Evolutionary conservation across 2,329 filamentous ascomycete genomes (phyloP), one percentile per base, ranked within the genome.

Genomic region (Sarocladium oryzae): DNA sequence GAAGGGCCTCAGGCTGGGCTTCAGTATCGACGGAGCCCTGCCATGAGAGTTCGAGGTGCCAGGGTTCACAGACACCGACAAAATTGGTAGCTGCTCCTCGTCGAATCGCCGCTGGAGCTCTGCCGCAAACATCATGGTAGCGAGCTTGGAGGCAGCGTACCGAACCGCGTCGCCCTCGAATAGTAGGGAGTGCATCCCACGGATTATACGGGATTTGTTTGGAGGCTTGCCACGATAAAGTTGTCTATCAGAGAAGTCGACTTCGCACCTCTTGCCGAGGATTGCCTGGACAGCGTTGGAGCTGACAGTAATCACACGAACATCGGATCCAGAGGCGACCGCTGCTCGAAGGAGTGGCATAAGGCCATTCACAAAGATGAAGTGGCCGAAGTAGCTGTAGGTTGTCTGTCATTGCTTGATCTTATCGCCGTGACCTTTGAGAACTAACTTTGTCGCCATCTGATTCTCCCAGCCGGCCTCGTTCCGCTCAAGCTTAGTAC

Each of bases 311-410:
- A 64, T 46, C 21, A 64, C 50, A 2, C 61, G 58, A 5, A 64
- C 61, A 35, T 64, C 61, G 2, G 61, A 49, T 4, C 40, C 38
- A 1, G 49, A 28, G 7, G 53, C 20, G 1, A 57, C 50, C 2
- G 62, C 58, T 4, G 54, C 52, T 9, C 60, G 58, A 5, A 66
- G 55, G 6, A 62, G 54, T 1, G 63, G 61, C 1, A 67, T 50
- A 0, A 64, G 16, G 26, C 56, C 50, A n/a, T 62, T 60, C 6
- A 56, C 60, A 24, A 64, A 51, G 2, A 60, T 43, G 46, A 62
- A 64, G 35, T 58, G 60, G 1, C 61, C 62, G 10, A 64, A 43
- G 38, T 63, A 55, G 35, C 62, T 64, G 15, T 26, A 26, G 32
- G 48, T 58, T 6, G 56, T 51, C 35, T 6, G 11, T 37, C 11